phyloP scores from a whole-genome alignment of 139 green algal genomes.

The Astrephomene gubernaculifera region DNA sequence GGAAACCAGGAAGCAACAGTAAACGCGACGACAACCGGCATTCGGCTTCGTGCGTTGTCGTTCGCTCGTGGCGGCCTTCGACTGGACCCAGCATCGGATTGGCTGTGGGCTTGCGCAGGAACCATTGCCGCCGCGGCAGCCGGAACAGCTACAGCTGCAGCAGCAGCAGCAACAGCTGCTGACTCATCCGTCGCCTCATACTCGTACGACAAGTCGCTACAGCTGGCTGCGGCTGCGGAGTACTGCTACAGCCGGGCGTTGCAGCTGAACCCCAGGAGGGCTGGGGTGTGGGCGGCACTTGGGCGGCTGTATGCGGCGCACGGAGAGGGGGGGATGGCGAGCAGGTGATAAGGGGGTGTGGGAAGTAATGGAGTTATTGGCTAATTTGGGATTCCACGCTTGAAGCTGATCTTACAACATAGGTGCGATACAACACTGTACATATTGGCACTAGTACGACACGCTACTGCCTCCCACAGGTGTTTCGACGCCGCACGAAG shows the following conservation, averaged over 20 bases:
- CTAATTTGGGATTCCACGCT: no score
- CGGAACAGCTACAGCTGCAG: not conserved
- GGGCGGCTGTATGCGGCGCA: conserved; percentile 72
- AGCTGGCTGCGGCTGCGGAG: conserved; percentile 57
- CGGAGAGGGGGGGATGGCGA: conserved; percentile 37
- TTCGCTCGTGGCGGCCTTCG: conserved; percentile 63
- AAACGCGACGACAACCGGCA: no score
- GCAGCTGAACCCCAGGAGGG: conserved; percentile 76
- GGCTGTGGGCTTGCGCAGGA: conserved; percentile 74
- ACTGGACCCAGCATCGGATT: conserved; percentile 52
- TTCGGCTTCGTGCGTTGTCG: conserved; percentile 2
- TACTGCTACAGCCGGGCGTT: conserved; percentile 73
- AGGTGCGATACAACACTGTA: no score
- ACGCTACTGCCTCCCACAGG: not conserved
- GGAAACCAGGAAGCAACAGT: no score
- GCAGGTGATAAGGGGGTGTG: no score
- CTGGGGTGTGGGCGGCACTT: conserved; percentile 76
- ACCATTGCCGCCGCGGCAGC: conserved; percentile 33
- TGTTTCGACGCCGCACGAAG: conserved; percentile 76
- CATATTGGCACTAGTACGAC: no score
- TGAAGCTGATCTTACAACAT: no score
- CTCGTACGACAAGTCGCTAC: not conserved
- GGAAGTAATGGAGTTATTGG: no score
- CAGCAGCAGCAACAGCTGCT: no score
- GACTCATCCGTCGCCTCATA: not conserved